Percentiles rank a stretch among this genome's conserved stretches.
phyloP scores from a whole-genome alignment of 805 yeast genomes.

The Monosporozyma servazzii region DNA sequence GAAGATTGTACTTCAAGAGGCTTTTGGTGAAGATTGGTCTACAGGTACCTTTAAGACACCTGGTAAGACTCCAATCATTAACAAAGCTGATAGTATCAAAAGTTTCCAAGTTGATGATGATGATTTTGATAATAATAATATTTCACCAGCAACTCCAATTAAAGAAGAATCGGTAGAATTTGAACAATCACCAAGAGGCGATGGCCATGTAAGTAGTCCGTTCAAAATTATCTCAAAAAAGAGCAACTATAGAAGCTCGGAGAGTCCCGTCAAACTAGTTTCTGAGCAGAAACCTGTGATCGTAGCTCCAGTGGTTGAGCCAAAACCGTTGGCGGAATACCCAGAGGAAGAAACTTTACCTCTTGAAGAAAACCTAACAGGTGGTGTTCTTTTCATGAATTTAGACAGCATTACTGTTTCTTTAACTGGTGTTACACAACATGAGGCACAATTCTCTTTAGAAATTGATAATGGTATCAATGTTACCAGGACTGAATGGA shows the following conservation, averaged over 20 bases:
- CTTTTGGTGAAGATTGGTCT: slow-evolving; percentile 13
- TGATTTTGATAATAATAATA: not conserved
- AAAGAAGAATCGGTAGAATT: not conserved
- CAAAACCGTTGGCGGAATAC: not conserved
- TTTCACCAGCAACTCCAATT: slow-evolving; percentile 7
- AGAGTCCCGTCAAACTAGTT: not conserved
- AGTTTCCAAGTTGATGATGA: slow-evolving; percentile 15
- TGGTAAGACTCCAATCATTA: slow-evolving; percentile 15
- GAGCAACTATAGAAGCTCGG: not conserved
- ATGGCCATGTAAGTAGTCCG: slow-evolving; percentile 21
- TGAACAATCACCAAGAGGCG: not conserved
- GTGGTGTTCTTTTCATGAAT: slow-evolving; percentile 46
- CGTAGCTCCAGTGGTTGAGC: not conserved
- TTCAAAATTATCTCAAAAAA: slow-evolving; percentile 18
- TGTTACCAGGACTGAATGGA: slow-evolving; percentile 55
- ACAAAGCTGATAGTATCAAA: slow-evolving; percentile 15
- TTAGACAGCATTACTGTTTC: slow-evolving; percentile 39
- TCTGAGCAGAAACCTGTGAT: not conserved
- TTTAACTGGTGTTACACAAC: slow-evolving; percentile 39
- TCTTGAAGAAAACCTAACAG: slow-evolving; percentile 7
- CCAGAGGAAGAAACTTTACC: not conserved
- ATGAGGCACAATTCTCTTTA: slow-evolving; percentile 42
- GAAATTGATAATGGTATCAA: slow-evolving; percentile 74
- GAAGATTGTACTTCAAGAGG: slow-evolving; percentile 2
- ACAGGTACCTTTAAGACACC: slow-evolving; percentile 13